Conservation (phyloP, 257 asterid genomes). For the Voacanga thouarsii region DNA sequence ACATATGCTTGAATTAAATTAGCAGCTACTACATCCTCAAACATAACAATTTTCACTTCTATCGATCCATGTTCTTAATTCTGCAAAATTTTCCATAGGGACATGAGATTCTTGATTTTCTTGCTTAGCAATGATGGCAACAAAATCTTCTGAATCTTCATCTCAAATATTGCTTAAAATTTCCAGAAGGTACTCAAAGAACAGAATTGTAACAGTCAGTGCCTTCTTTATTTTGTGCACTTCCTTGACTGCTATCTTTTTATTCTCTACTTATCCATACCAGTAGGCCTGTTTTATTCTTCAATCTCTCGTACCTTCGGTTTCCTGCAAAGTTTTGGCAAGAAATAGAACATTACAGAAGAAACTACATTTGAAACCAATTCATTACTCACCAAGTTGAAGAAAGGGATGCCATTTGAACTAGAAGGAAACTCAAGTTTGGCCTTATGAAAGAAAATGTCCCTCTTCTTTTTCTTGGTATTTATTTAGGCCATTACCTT, state of each 20-base stretch:
- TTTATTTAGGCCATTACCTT: not conserved
- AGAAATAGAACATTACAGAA: not conserved
- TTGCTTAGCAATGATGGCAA: not conserved
- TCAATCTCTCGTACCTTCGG: constrained; percentile 90
- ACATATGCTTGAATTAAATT: too few species aligned
- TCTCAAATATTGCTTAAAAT: not conserved
- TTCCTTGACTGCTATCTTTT: constrained; percentile 37
- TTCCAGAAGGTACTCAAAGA: not conserved
- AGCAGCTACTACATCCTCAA: too few species aligned
- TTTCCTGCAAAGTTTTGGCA: constrained; percentile 47
- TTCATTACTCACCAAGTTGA: not conserved
- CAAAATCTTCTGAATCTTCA: not conserved
- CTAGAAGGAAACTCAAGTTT: not conserved
- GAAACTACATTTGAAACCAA: not conserved
- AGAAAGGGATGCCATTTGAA: not conserved
- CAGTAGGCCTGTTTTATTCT: constrained; percentile 62
- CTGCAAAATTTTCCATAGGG: not conserved
- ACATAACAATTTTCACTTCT: not conserved
- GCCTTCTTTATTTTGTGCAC: constrained; percentile 43
- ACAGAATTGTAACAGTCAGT: constrained; percentile 5
- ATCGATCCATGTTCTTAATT: not conserved
- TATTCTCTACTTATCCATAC: constrained; percentile 78
- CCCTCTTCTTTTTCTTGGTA: not conserved
- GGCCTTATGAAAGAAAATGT: not conserved
- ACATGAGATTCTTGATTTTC: not conserved